Conservation (phyloP, 306 rosid species). For the Pyrus bretschneideri region DNA sequence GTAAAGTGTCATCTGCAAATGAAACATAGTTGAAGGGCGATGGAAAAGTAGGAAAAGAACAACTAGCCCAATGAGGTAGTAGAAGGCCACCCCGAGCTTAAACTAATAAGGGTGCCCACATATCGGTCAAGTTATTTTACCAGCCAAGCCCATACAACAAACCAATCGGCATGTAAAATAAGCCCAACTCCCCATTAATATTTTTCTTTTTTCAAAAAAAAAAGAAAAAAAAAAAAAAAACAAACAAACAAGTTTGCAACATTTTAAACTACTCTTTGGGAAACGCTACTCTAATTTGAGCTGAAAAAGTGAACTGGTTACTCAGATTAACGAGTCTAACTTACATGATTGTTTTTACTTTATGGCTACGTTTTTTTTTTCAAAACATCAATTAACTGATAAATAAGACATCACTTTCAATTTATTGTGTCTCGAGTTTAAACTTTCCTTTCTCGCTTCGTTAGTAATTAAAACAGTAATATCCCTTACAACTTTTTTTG, state of each 20-base stretch:
- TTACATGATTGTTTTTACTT: no score
- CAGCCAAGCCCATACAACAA: neutral
- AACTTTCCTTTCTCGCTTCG: accelerated
- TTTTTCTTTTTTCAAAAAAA: no score
- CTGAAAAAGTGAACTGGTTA: no score
- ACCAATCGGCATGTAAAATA: neutral
- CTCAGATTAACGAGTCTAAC: no score
- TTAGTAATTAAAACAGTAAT: no score
- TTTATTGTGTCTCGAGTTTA: no score
- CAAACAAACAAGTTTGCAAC: neutral
- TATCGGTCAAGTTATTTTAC: neutral
- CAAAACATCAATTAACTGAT: no score
- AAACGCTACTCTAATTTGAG: neutral
- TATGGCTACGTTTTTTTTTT: neutral
- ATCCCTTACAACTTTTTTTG: neutral
- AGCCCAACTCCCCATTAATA: neutral
- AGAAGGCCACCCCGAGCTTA: neutral
- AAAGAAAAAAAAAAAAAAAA: no score
- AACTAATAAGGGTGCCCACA: neutral
- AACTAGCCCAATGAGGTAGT: neutral
- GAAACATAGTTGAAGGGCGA: neutral
- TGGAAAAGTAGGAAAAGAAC: neutral
- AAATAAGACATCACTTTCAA: no score
- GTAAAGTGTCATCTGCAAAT: neutral
- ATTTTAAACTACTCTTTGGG: neutral